Evolutionary conservation across 441 rosid species (phyloP).

Genomic region (Populus hybrid): DNA sequence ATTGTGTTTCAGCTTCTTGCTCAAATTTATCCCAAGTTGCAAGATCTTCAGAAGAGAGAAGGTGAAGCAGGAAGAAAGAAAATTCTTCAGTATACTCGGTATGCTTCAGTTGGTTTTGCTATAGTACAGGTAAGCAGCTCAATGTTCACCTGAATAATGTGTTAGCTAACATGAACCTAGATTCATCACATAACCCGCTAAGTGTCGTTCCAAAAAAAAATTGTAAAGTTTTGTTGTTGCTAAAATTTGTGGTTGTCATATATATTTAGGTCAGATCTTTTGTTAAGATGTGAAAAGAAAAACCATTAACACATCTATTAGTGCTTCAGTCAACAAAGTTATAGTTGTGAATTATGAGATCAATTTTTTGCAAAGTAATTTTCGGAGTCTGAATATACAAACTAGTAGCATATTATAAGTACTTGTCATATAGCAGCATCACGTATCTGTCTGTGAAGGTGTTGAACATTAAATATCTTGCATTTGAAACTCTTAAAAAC

Average conservation of each 20-base stretch:
- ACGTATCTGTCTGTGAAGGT: too few species aligned
- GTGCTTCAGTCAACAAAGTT: neutral
- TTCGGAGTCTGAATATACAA: neutral
- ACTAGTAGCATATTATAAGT: neutral
- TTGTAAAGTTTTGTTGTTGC: slow-evolving; percentile 2
- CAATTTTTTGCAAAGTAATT: neutral
- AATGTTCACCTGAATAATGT: neutral
- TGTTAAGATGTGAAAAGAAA: neutral
- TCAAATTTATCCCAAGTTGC: too few species aligned
- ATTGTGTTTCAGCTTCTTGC: slow-evolving; percentile 99
- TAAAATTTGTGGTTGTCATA: neutral
- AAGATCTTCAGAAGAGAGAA: slow-evolving; percentile 97
- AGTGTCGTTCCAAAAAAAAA: too few species aligned
- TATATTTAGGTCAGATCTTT: neutral
- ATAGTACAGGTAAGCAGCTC: slow-evolving; percentile 59
- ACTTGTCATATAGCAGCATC: neutral
- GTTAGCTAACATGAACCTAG: slow-evolving; percentile 11
- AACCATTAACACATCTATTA: neutral
- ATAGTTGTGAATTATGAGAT: slow-evolving; percentile 1
- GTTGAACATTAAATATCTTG: neutral
- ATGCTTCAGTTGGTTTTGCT: slow-evolving; percentile 96
- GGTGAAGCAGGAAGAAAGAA: slow-evolving; percentile 99
- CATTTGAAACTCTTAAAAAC: too few species aligned
- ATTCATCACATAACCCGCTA: too few species aligned
- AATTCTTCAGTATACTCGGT: slow-evolving; percentile 82